Evolutionary conservation across 805 yeast species (phyloP).

Genomic region (Pichia membranifaciens): DNA sequence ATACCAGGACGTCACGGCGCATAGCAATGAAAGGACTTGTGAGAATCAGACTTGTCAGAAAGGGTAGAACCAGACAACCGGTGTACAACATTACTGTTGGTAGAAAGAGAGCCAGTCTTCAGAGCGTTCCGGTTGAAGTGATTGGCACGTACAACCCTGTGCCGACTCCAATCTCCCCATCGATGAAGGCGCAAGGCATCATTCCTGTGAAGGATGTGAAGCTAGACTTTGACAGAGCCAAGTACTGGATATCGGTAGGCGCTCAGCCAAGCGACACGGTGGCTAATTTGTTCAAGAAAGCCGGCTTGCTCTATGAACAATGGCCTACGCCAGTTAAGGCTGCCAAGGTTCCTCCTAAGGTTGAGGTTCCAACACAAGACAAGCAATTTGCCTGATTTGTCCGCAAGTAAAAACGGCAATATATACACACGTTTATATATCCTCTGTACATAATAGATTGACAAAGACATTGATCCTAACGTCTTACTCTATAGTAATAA

Average conservation of each 20-base stretch:
- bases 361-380: conserved; percentile 20
- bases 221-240: conserved; percentile 81
- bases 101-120: conserved; percentile 68
- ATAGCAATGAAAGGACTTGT: conserved; percentile 60
- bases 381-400: conserved; percentile 22
- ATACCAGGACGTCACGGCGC: no score
- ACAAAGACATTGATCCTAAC: conserved; percentile 2
- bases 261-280: conserved; percentile 90
- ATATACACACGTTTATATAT: conserved; percentile 1
- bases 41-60: conserved; percentile 84
- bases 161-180: conserved; percentile 61
- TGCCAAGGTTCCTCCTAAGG: conserved; percentile 18
- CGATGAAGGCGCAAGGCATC: conserved; percentile 49
- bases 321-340: conserved; percentile 47
- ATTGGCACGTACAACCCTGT: conserved; percentile 89
- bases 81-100: conserved; percentile 90
- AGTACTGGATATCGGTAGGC: conserved; percentile 97
- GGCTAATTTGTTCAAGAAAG: conserved; percentile 66
- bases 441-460: background rate
- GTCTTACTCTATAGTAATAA: conserved; percentile 12
- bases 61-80: conserved; percentile 86
- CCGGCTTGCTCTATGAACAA: conserved; percentile 57
- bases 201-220: conserved; percentile 70
- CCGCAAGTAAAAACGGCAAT: no score
- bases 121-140: conserved; percentile 87